These are phyloP conservation scores for Tulasnella sp. DNA, from an alignment of 768 basidiomycete species.

Conservation along the genomic window DNA sequence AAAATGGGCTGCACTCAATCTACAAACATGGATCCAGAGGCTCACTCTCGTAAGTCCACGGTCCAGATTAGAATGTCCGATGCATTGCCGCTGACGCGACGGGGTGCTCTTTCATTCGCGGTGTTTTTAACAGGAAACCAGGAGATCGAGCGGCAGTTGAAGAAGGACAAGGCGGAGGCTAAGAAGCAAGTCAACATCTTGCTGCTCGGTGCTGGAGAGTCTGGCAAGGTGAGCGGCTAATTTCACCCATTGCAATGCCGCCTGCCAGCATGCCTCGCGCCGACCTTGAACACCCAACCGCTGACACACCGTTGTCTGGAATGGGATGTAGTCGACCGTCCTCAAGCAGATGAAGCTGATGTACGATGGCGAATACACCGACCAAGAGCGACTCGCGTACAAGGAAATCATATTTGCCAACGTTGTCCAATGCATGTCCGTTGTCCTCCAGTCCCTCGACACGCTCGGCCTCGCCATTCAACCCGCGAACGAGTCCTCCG, in stretches of 20 bases:
- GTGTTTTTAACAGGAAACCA: slow-evolving; percentile 61
- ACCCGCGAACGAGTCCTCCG: slow-evolving; percentile 60
- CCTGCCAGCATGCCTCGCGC: background rate
- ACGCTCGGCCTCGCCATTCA: slow-evolving; percentile 68
- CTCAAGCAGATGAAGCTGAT: slow-evolving; percentile 98
- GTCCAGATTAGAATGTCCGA: background rate
- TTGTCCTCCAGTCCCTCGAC: slow-evolving; percentile 87
- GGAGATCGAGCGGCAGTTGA: slow-evolving; percentile 88
- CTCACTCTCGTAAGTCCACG: slow-evolving; percentile 60
- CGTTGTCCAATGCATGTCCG: slow-evolving; percentile 91
- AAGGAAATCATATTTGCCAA: slow-evolving; percentile 93
- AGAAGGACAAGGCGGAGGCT: slow-evolving; percentile 75
- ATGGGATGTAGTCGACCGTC: slow-evolving; percentile 80
- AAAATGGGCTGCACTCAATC: slow-evolving; percentile 25
- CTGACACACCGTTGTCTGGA: too few species aligned
- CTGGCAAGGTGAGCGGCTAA: slow-evolving; percentile 63
- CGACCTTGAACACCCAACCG: background rate
- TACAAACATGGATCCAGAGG: slow-evolving; percentile 55
- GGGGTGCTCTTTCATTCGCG: background rate
- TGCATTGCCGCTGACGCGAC: background rate
- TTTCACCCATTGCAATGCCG: slow-evolving; percentile 3
- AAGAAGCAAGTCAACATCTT: slow-evolving; percentile 97
- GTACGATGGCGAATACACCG: slow-evolving; percentile 83
- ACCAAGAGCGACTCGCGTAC: slow-evolving; percentile 84
- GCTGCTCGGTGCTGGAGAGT: slow-evolving; percentile 91